A percentile compares a stretch with the other conserved stretches of the same genome.
These are phyloP conservation scores for Dactylellina sp. DNA, from an alignment of 2,329 filamentous ascomycete genomes.

Conservation along the genomic window DNA sequence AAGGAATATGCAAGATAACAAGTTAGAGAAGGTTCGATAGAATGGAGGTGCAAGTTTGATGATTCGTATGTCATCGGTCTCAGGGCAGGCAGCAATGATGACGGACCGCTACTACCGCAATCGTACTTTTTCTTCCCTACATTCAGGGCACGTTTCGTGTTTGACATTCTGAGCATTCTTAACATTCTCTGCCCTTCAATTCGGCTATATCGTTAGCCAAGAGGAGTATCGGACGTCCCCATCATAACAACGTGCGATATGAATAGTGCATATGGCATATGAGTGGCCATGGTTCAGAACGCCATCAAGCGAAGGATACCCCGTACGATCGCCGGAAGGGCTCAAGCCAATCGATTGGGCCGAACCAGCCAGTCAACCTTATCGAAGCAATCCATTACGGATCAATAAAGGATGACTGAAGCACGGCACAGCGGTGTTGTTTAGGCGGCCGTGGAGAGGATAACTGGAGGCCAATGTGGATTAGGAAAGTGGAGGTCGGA, in stretches of 20 bases:
- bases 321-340: conserved; percentile 13
- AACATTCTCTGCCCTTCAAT: not conserved
- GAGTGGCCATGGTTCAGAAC: conserved; percentile 44
- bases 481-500: conserved; percentile 53
- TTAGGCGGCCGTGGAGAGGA: conserved; percentile 45
- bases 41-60: conserved; percentile 9
- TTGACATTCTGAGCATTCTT: not conserved
- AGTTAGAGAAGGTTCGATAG: conserved; percentile 51
- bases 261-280: conserved; percentile 32
- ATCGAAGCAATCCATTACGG: conserved; percentile 21
- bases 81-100: conserved; percentile 28
- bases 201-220: not conserved
- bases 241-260: conserved; percentile 15
- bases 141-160: not conserved
- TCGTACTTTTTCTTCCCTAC: not conserved
- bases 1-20: conserved; percentile 44
- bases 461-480: conserved; percentile 32
- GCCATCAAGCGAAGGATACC: conserved; percentile 34
- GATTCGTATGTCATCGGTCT: conserved; percentile 8
- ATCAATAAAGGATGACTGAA: conserved; percentile 44
- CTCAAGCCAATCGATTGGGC: conserved; percentile 42
- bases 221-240: conserved; percentile 19
- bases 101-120: conserved; percentile 5
- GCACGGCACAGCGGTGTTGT: conserved; percentile 30
- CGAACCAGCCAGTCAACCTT: conserved; percentile 10